Percentiles rank a stretch among this genome's conserved stretches.
These are phyloP conservation scores for Neoascochyta sp. DNA, from an alignment of 2,329 filamentous ascomycete genomes.

Conservation along the genomic window DNA sequence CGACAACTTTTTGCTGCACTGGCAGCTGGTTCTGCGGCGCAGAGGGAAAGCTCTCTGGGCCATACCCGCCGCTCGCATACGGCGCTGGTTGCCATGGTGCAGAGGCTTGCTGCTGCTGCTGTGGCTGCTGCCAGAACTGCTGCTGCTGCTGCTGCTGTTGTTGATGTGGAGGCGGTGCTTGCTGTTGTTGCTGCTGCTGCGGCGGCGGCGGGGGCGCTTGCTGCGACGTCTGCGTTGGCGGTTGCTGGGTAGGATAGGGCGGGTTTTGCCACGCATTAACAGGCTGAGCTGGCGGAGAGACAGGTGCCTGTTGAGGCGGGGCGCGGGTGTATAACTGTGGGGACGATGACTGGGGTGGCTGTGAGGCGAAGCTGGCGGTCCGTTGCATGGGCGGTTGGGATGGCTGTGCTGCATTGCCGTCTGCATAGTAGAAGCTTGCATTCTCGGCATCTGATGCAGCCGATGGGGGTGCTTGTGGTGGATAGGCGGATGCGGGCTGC, in stretches of 20 bases:
- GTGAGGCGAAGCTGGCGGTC: slow-evolving; percentile 28
- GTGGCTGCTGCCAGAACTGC: slow-evolving; percentile 15
- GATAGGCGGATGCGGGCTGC: slow-evolving; percentile 29
- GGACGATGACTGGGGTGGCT: slow-evolving; percentile 35
- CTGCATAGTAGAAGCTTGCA: slow-evolving; percentile 35
- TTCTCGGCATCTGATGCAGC: slow-evolving; percentile 33
- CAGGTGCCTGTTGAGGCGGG: slow-evolving; percentile 24
- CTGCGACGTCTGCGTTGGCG: slow-evolving; percentile 21
- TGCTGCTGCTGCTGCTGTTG: slow-evolving; percentile 20
- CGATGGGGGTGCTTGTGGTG: slow-evolving; percentile 33
- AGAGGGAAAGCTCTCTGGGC: slow-evolving; percentile 57
- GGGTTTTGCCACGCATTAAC: slow-evolving; percentile 29
- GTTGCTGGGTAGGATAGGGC: slow-evolving; percentile 31
- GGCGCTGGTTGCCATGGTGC: slow-evolving; percentile 35
- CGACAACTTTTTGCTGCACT: slow-evolving; percentile 52
- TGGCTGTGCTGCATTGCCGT: slow-evolving; percentile 18
- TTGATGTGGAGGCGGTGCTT: slow-evolving; percentile 8
- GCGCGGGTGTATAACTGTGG: slow-evolving; percentile 32
- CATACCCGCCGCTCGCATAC: slow-evolving; percentile 40
- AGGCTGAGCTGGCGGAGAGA: slow-evolving; percentile 32
- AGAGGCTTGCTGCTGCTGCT: slow-evolving; percentile 31
- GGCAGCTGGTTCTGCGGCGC: slow-evolving; percentile 57
- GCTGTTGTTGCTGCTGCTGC: slow-evolving; percentile 12
- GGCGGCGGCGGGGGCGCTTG: slow-evolving; percentile 6
- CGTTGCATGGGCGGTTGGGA: slow-evolving; percentile 28